Evolutionary conservation across 176 grass and related monocot species (phyloP), one percentile per base, ranked within the genome.

Genomic region (Dactylis glomerata): DNA sequence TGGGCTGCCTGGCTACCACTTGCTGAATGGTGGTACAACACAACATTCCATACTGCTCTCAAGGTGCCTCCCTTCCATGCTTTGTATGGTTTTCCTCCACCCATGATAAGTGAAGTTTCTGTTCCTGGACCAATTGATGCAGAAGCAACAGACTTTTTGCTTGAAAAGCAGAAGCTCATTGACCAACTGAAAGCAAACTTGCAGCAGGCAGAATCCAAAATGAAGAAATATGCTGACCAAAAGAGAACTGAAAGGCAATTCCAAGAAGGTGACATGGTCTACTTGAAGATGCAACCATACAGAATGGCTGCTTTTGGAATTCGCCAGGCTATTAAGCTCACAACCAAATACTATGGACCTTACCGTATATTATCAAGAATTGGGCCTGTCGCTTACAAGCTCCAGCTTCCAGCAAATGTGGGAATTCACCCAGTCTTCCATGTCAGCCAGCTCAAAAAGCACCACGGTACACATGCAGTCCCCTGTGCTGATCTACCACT

Each of bases 171-270:
- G 6, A 0, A n/a, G 5, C 51, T 55, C 34, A 36, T 32, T 0
- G 14, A 5, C 2, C 5, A 15, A 0, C 0, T 62, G 0, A 64
- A 64, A 2, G 1, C 3, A 1, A 64, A 8, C 4, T 1, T 64
- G 2, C 0, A 1, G 0, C 27, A 64, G 1, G 61, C 61, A 0
- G 0, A 33, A 2, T 1, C 0, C 3, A 17, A 5, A 0, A 64
- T 64, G 28, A 65, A 65, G 1, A 15, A 32, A 0, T 16, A 6
- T 31, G 27, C 28, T 14, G 28, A 63, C 6, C 1, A 16, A 0
- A 17, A 64, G 0, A 6, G 61, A 17, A 2, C 3, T 2, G 28
- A 64, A 2, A 6, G 61, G 4, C 1, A 8, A 3, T 9, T 34
- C 0, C 10, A 5, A 20, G 6, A 19, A 0, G 62, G 30, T 0